Conservation (phyloP, 2,329 filamentous ascomycete species). For the Diaporthe velutina region DNA sequence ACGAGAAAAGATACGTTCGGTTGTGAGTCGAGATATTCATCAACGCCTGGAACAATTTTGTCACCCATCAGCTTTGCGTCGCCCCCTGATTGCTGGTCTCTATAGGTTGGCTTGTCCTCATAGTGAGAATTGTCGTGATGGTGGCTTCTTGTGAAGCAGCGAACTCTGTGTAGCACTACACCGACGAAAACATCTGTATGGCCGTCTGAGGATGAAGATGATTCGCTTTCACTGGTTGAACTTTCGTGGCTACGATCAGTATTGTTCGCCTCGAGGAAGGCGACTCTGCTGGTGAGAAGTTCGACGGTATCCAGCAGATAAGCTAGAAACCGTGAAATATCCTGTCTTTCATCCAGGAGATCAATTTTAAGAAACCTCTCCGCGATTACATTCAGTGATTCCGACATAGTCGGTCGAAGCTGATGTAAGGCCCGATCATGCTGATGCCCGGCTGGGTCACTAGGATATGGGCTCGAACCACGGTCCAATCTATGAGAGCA, state of each 20-base stretch:
- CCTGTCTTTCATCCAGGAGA: neutral
- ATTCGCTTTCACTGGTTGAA: neutral
- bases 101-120: neutral
- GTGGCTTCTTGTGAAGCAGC: neutral
- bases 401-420: neutral
- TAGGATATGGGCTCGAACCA: neutral
- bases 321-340: neutral
- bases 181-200: accelerated
- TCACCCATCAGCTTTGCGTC: neutral
- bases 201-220: neutral
- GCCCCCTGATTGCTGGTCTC: neutral
- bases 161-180: neutral
- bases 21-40: neutral
- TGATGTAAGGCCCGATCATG: neutral
- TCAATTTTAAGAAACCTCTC: neutral
- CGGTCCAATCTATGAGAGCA: neutral
- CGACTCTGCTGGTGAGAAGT: neutral
- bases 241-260: neutral
- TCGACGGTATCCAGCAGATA: neutral
- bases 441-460: neutral
- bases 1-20: neutral
- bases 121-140: neutral
- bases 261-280: neutral
- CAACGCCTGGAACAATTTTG: neutral
- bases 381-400: neutral